Conservation (phyloP, 106 monocot genomes). For the Vanilla planifolia region DNA sequence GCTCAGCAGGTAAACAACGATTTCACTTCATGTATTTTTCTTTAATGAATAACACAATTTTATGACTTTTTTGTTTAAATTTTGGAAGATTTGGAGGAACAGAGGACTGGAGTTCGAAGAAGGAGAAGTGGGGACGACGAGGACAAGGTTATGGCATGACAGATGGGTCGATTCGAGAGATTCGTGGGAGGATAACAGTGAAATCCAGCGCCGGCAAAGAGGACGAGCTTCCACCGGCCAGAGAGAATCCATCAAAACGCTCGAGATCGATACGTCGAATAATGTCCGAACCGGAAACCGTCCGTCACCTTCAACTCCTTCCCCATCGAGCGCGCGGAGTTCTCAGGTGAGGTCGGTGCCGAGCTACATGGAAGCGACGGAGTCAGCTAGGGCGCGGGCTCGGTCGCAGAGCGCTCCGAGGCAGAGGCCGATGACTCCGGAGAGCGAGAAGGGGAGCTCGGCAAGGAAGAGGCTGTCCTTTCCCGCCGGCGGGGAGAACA, state of each 20-base stretch:
- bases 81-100: conserved; percentile 49
- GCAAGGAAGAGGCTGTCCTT: conserved; percentile 7
- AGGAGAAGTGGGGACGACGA: conserved; percentile 14
- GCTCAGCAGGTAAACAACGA: conserved; percentile 50
- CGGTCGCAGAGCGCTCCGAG: conserved; percentile 52
- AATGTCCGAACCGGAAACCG: neutral
- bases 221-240: conserved; percentile 62
- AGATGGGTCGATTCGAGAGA: conserved; percentile 64
- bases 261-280: conserved; percentile 69
- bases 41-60: neutral
- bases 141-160: conserved; percentile 52
- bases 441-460: conserved; percentile 2
- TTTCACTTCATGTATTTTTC: neutral
- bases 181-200: conserved; percentile 41
- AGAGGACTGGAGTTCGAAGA: conserved; percentile 31
- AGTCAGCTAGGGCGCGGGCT: conserved; percentile 42
- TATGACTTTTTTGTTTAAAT: neutral
- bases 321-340: conserved; percentile 53
- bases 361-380: conserved; percentile 55
- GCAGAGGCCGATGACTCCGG: conserved; percentile 21
- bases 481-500: neutral
- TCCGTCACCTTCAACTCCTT: conserved; percentile 65
- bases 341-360: conserved; percentile 60
- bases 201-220: conserved; percentile 38
- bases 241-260: conserved; percentile 73